A percentile compares a stretch with the other conserved stretches of the same genome.
phyloP scores from a whole-genome alignment of 371 early-diverging fungal species.

The Mucor plumbeus region DNA sequence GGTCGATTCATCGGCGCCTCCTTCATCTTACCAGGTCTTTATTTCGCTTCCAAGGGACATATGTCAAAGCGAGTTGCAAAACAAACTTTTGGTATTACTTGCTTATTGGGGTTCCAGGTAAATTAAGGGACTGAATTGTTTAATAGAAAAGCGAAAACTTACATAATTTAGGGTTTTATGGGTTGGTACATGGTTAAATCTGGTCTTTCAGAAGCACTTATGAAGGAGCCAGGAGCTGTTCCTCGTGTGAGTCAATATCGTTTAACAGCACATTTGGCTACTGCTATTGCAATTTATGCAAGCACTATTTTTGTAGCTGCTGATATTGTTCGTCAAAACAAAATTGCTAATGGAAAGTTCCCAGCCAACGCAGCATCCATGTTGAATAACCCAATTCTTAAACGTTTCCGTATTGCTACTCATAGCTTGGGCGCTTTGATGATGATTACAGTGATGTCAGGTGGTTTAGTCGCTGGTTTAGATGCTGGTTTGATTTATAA shows the following conservation, averaged over 20 bases:
- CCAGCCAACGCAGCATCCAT: slow-evolving; percentile 41
- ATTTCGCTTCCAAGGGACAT: slow-evolving; percentile 81
- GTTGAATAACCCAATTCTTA: slow-evolving; percentile 62
- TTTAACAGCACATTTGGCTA: slow-evolving; percentile 90
- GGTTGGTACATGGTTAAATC: slow-evolving; percentile 99
- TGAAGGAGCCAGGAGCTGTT: slow-evolving; percentile 79
- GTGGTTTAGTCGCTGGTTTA: slow-evolving; percentile 96
- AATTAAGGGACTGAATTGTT: slow-evolving; percentile 49
- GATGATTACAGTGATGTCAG: slow-evolving; percentile 89
- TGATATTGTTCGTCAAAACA: slow-evolving; percentile 69
- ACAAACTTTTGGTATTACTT: slow-evolving; percentile 75
- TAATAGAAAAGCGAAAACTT: background rate
- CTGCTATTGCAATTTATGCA: slow-evolving; percentile 89
- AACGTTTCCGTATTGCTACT: slow-evolving; percentile 64
- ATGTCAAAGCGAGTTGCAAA: slow-evolving; percentile 74
- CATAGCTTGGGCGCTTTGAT: slow-evolving; percentile 71
- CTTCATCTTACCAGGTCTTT: slow-evolving; percentile 86
- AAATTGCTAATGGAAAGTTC: slow-evolving; percentile 61
- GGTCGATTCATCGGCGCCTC: slow-evolving; percentile 92
- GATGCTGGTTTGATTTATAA: slow-evolving; percentile 97
- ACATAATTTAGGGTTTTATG: slow-evolving; percentile 73
- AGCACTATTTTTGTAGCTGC: slow-evolving; percentile 80
- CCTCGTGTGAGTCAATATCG: slow-evolving; percentile 96
- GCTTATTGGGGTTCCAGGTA: slow-evolving; percentile 76
- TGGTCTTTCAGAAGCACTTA: slow-evolving; percentile 82